phyloP scores from a whole-genome alignment of 495 filamentous ascomycete genomes.

The Neurospora tetrasperma region DNA sequence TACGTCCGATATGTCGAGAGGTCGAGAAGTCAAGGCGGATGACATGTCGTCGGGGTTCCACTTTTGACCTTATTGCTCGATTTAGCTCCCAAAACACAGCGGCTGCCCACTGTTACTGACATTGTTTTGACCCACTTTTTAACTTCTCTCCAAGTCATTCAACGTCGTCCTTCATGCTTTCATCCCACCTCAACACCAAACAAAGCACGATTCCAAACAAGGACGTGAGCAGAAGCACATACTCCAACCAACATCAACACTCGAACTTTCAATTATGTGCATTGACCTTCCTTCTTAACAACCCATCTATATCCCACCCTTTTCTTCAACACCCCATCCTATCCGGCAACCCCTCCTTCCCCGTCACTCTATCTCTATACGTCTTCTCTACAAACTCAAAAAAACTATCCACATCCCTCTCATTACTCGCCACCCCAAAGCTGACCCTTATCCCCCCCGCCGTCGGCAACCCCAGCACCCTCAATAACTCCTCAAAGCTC shows the following conservation, averaged over 20 bases:
- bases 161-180: neutral
- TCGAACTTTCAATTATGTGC: too few species aligned
- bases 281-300: neutral
- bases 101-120: neutral
- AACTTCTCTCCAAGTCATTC: neutral
- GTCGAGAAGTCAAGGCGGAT: neutral
- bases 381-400: constrained; percentile 21
- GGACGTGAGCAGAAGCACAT: neutral
- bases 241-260: too few species aligned
- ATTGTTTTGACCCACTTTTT: neutral
- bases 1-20: neutral
- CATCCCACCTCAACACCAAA: neutral
- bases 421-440: constrained; percentile 23
- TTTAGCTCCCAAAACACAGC: neutral
- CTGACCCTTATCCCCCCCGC: constrained; percentile 22
- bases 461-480: neutral
- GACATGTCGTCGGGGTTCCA: neutral
- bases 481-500: neutral
- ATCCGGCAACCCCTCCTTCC: neutral
- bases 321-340: neutral
- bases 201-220: neutral
- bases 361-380: constrained; percentile 20
- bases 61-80: neutral
- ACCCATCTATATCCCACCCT: neutral
- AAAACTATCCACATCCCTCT: constrained; percentile 20